phyloP scores from a whole-genome alignment of 805 yeast genomes.

The Lipomyces chichibuensis region DNA sequence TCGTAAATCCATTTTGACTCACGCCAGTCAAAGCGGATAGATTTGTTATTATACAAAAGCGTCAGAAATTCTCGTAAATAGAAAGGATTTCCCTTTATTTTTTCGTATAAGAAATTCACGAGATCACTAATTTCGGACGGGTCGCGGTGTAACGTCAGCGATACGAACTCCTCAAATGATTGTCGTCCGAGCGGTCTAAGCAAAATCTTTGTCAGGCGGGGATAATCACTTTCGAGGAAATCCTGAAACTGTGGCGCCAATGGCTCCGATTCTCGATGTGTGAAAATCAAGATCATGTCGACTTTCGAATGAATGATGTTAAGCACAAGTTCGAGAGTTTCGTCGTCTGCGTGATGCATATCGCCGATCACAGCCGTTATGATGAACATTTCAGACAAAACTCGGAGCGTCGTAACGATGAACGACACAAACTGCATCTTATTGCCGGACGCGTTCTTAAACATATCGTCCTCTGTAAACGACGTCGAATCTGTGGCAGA shows the following conservation, averaged over 20 bases:
- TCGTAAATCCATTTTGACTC: conserved; percentile 23
- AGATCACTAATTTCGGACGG: conserved; percentile 20
- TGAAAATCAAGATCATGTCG: conserved; percentile 29
- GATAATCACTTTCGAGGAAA: conserved; percentile 23
- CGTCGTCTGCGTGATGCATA: conserved; percentile 33
- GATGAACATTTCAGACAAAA: conserved; percentile 26
- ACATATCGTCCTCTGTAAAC: conserved; percentile 1
- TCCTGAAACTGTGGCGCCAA: conserved; percentile 13
- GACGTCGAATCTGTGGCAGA: not conserved
- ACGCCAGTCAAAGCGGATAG: conserved; percentile 25
- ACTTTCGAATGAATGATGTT: conserved; percentile 24
- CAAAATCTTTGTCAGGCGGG: conserved; percentile 21
- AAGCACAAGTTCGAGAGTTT: conserved; percentile 28
- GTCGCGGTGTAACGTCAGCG: conserved; percentile 24
- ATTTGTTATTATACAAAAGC: conserved; percentile 9
- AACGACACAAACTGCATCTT: conserved; percentile 27
- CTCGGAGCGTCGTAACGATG: conserved; percentile 19
- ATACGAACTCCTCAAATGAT: conserved; percentile 15
- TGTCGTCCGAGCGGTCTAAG: conserved; percentile 30
- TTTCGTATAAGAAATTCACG: conserved; percentile 11
- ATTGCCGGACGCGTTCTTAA: conserved; percentile 27
- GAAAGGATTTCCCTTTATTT: conserved; percentile 29
- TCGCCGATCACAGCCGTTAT: conserved; percentile 31
- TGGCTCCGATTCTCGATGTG: conserved; percentile 18
- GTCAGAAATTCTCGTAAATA: conserved; percentile 27